Evolutionary conservation across 169 alveolate genomes (phyloP).

Genomic region (Haemoproteus tartakovskyi): DNA sequence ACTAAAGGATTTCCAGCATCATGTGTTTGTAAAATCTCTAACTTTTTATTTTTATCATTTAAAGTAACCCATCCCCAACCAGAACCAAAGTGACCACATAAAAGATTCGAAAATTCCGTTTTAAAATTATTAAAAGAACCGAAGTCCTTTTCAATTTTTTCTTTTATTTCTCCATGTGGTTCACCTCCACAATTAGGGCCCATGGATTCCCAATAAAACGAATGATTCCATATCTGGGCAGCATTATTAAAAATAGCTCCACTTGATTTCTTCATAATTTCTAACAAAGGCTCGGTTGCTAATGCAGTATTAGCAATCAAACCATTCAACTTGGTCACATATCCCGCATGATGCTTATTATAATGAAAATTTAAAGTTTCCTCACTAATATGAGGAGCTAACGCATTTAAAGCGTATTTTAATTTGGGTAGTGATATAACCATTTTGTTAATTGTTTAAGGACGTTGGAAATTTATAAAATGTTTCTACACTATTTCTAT

Average conservation of each 20-base stretch:
- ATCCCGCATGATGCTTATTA: constrained; percentile 93
- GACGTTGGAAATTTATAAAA: too few species aligned
- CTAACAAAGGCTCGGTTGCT: constrained; percentile 70
- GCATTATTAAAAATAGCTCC: constrained; percentile 89
- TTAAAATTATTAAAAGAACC: constrained; percentile 85
- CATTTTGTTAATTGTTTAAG: constrained; percentile 72
- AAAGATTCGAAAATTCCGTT: constrained; percentile 80
- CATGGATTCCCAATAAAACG: constrained; percentile 92
- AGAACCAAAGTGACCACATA: constrained; percentile 93
- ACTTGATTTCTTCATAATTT: constrained; percentile 73
- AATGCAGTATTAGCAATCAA: constrained; percentile 10
- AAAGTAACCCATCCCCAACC: constrained; percentile 98
- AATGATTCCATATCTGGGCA: constrained; percentile 92
- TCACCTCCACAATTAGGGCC: constrained; percentile 90
- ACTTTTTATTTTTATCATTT: constrained; percentile 86
- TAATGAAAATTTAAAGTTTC: constrained; percentile 91
- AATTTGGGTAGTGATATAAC: constrained; percentile 87
- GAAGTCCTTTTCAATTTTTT: constrained; percentile 83
- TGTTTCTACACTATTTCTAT: too few species aligned
- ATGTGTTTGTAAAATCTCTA: constrained; percentile 88
- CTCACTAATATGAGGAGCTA: constrained; percentile 92
- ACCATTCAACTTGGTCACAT: constrained; percentile 86
- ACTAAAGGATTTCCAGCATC: constrained; percentile 90
- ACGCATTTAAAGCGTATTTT: constrained; percentile 89
- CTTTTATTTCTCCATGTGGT: constrained; percentile 84